phyloP scores from a whole-genome alignment of 768 basidiomycete species.

The Mrakia blollopis region DNA sequence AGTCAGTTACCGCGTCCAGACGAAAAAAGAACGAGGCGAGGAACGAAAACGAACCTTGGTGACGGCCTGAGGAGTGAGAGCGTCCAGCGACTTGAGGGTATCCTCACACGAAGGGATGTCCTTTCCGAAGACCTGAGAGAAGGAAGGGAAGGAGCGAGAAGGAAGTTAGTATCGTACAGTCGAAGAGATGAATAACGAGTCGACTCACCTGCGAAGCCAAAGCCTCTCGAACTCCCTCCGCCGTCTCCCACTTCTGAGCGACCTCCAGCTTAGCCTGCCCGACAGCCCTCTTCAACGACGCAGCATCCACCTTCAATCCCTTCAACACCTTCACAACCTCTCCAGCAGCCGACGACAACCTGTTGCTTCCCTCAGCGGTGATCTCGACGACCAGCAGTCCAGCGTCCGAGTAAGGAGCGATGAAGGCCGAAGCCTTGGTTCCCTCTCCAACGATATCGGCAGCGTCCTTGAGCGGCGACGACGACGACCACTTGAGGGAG shows the following conservation, averaged over 20 bases:
- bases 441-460: constrained; percentile 50
- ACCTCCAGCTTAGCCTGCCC: constrained; percentile 83
- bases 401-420: constrained; percentile 88
- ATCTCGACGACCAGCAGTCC: constrained; percentile 77
- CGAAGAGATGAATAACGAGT: background rate
- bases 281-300: constrained; percentile 72
- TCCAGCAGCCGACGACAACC: constrained; percentile 64
- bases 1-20: background rate
- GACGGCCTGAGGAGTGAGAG: constrained; percentile 61
- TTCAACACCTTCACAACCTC: constrained; percentile 56
- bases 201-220: constrained; percentile 61
- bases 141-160: background rate
- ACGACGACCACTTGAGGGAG: constrained; percentile 78
- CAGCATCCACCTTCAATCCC: constrained; percentile 57
- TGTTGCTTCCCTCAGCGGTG: constrained; percentile 60
- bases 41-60: constrained; percentile 57
- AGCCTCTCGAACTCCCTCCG: constrained; percentile 59
- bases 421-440: constrained; percentile 64
- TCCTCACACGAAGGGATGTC: constrained; percentile 57
- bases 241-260: constrained; percentile 63
- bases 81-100: constrained; percentile 65
- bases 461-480: constrained; percentile 61
- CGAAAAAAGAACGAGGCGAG: constrained; percentile 12
- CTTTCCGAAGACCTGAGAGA: constrained; percentile 58
- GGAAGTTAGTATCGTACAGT: constrained; percentile 7